Base-by-base conservation (phyloP, 78 protist species). In the Cavenderia fasciculata region DNA sequence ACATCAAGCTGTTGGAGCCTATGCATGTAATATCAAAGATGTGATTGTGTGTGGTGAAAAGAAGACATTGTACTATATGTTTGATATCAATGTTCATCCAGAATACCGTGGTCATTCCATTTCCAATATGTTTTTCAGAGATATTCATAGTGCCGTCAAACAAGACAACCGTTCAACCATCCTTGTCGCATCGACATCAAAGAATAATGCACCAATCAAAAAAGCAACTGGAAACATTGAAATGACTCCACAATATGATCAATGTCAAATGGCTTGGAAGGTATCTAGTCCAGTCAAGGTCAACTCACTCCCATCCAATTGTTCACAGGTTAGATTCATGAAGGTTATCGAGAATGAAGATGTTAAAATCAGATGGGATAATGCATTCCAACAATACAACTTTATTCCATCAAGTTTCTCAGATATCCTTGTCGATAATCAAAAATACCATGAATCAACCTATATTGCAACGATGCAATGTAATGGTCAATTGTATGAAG, bases 181-280 rank as follows among this genome's bases (percentile, higher is more conserved):
- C 27, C 23, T 54, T 18, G 52, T 25, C 57, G 68, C 70, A 1
- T 43, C 59, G 4, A 19, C 68, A 1, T 36, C 36, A 3, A 74
- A 74, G 38, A 29, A 21, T 6, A 74, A 74, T 40, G 46, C 40
- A 4, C 31, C 29, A 4, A 57, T 27, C 29, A 54, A 36, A 6
- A 74, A 74, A 23, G 21, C 31, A 3, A 7, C 5, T 4, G 46
- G 38, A 5, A 36, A 57, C 7, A 5, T 70, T 1, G 61, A 27
- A 11, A 11, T 44, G 1, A 10, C 19, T 33, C 76, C 10, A 14
- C 51, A 38, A 38, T 70, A 61, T n/a, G 61, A 44, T 11, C 76
- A 36, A 10, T 19, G 16, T 33, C 76, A 70, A 49, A 29, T 16
- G 7, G 76, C 62, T 2, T 70, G 76, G 76, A 38, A 70, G 7